These are phyloP conservation scores for Diaporthe batatas DNA, from an alignment of 2,329 filamentous ascomycete species.

Conservation along the genomic window DNA sequence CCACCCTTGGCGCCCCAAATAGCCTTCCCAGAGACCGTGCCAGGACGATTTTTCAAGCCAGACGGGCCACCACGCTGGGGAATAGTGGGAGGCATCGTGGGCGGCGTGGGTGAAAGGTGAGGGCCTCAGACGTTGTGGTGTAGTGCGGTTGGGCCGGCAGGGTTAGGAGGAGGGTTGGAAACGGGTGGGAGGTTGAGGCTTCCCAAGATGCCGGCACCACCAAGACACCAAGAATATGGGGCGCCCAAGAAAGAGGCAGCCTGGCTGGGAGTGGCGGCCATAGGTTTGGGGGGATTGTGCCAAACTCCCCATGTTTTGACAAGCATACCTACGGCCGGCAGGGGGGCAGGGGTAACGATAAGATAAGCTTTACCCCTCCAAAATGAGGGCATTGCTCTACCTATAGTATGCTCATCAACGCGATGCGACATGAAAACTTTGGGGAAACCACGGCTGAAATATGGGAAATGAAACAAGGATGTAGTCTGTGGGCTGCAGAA, in stretches of 20 bases:
- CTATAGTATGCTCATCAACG: not conserved
- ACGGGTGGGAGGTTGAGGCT: not conserved
- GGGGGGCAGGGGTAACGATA: conserved; percentile 19
- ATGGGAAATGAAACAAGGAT: not conserved
- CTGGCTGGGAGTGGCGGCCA: not conserved
- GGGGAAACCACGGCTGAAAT: not conserved
- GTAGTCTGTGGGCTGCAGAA: conserved; percentile 25
- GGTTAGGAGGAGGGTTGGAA: conserved; percentile 15
- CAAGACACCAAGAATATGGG: conserved; percentile 3
- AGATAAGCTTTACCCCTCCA: conserved; percentile 36
- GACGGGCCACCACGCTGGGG: conserved; percentile 51
- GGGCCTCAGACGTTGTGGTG: not conserved
- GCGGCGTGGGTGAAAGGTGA: not conserved
- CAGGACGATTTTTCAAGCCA: conserved; percentile 41
- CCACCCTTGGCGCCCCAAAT: conserved; percentile 45
- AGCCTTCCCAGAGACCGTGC: conserved; percentile 43
- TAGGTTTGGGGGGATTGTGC: not conserved
- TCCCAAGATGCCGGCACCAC: not conserved
- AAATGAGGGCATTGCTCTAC: conserved; percentile 7
- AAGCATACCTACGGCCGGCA: not conserved
- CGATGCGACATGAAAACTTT: not conserved
- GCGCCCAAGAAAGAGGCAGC: not conserved
- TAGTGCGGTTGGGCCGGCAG: conserved; percentile 2
- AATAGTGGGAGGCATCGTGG: conserved; percentile 48
- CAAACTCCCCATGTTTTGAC: conserved; percentile 1